Percentiles rank a stretch among this genome's conserved stretches.
phyloP scores from a whole-genome alignment of 345 rosid species.

The Luvunga scandens region DNA sequence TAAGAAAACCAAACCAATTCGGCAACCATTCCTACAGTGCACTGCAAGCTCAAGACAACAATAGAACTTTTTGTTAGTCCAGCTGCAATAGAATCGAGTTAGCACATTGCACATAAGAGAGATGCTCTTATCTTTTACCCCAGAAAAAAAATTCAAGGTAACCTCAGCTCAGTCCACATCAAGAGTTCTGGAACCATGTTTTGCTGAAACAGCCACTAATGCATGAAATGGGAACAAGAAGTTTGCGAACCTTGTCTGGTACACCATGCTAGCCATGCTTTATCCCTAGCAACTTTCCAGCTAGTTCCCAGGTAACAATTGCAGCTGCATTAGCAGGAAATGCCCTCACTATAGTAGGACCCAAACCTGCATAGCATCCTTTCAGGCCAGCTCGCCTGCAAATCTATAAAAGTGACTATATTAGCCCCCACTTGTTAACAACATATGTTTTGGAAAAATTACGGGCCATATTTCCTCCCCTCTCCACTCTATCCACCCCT shows the following conservation, averaged over 20 bases:
- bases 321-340: slow-evolving; percentile 99
- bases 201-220: slow-evolving; percentile 2
- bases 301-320: slow-evolving; percentile 93
- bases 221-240: slow-evolving; percentile 13
- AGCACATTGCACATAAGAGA: background rate
- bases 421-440: slow-evolving; percentile 4
- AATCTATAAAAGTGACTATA: slow-evolving; percentile 40
- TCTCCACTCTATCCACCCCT: background rate
- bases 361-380: slow-evolving; percentile 89
- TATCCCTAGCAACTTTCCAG: slow-evolving; percentile 72
- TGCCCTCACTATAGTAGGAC: slow-evolving; percentile 81
- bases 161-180: slow-evolving; percentile 1
- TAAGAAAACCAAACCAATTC: background rate
- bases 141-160: background rate
- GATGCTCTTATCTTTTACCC: slow-evolving; percentile 1
- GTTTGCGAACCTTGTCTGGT: slow-evolving; percentile 3
- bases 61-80: slow-evolving; percentile 4
- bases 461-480: background rate
- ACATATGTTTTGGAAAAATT: background rate
- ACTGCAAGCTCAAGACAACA: background rate
- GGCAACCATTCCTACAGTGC: background rate
- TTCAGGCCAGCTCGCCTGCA: slow-evolving; percentile 70
- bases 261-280: slow-evolving; percentile 34
- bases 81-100: background rate
- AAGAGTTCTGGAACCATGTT: background rate